These are phyloP conservation scores for Stentor coeruleus DNA, from an alignment of 73 alveolate genomes.

Conservation along the genomic window DNA sequence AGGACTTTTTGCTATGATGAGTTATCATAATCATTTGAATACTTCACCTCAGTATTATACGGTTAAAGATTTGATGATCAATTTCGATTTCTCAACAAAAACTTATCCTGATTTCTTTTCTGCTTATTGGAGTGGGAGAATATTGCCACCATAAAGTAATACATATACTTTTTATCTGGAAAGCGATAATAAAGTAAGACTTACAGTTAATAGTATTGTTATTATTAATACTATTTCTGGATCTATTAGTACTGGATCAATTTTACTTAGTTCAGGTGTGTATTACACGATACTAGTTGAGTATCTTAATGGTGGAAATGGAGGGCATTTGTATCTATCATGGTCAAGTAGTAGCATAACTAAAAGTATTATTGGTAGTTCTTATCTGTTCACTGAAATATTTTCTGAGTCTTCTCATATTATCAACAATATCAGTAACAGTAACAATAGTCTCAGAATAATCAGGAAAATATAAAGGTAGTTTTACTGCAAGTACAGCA, in stretches of 20 bases:
- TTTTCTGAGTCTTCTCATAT: not conserved
- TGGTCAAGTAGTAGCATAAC: not conserved
- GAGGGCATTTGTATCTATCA: not conserved
- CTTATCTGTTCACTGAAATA: not conserved
- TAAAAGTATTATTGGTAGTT: not conserved
- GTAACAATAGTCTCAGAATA: not conserved
- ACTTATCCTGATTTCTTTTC: not conserved
- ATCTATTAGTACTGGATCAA: not conserved
- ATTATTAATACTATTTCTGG: not conserved
- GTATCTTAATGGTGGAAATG: not conserved
- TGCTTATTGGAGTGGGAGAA: not conserved
- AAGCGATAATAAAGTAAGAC: not conserved
- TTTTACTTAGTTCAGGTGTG: not conserved
- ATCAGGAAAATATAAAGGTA: not conserved
- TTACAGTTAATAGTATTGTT: too few relatives aligned
- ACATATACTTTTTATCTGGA: not conserved
- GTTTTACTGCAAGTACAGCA: slow-evolving; percentile 6
- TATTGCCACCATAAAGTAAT: not conserved
- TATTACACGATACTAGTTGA: not conserved
- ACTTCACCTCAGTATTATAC: not conserved
- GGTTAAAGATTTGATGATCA: not conserved
- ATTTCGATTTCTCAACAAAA: too few relatives aligned
- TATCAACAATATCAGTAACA: not conserved
- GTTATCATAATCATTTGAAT: not conserved
- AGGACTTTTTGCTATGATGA: not conserved